Conservation (phyloP, 805 yeast genomes). For the Candida maris region DNA sequence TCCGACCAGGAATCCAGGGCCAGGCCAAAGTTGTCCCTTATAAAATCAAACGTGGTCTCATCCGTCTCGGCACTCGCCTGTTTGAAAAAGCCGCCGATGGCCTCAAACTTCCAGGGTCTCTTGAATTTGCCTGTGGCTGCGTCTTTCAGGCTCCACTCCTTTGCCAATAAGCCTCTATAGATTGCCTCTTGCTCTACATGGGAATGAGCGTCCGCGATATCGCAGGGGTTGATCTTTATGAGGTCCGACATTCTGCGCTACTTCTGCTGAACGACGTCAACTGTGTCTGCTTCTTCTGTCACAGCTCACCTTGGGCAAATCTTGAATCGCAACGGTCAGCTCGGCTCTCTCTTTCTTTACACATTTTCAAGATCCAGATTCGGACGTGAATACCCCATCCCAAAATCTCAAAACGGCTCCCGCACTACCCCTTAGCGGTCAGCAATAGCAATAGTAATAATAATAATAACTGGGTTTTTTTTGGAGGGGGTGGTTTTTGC, state of each 20-base stretch:
- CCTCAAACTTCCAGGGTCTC: slow-evolving; percentile 47
- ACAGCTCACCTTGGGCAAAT: too few relatives aligned
- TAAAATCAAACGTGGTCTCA: slow-evolving; percentile 44
- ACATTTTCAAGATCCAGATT: too few relatives aligned
- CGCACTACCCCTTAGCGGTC: too few relatives aligned
- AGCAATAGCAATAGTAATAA: too few relatives aligned
- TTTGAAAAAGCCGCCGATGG: slow-evolving; percentile 47
- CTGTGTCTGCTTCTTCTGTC: too few relatives aligned
- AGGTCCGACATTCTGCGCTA: slow-evolving; percentile 11
- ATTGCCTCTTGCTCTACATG: slow-evolving; percentile 16
- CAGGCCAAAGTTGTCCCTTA: slow-evolving; percentile 43
- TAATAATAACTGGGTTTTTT: too few relatives aligned
- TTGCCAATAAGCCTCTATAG: slow-evolving; percentile 11
- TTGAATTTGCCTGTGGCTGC: slow-evolving; percentile 21
- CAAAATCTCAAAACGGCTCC: too few relatives aligned
- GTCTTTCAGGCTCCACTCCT: slow-evolving; percentile 20
- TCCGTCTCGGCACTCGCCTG: slow-evolving; percentile 43
- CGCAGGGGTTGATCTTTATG: slow-evolving; percentile 23
- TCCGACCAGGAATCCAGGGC: slow-evolving; percentile 38
- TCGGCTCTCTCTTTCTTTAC: too few relatives aligned
- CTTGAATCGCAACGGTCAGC: too few relatives aligned
- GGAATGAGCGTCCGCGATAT: slow-evolving; percentile 27
- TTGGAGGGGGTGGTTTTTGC: too few relatives aligned
- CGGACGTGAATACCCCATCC: too few relatives aligned
- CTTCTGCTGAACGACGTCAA: too few relatives aligned